Evolutionary conservation across 805 yeast genomes (phyloP).

Genomic region (Candida schatavii): DNA sequence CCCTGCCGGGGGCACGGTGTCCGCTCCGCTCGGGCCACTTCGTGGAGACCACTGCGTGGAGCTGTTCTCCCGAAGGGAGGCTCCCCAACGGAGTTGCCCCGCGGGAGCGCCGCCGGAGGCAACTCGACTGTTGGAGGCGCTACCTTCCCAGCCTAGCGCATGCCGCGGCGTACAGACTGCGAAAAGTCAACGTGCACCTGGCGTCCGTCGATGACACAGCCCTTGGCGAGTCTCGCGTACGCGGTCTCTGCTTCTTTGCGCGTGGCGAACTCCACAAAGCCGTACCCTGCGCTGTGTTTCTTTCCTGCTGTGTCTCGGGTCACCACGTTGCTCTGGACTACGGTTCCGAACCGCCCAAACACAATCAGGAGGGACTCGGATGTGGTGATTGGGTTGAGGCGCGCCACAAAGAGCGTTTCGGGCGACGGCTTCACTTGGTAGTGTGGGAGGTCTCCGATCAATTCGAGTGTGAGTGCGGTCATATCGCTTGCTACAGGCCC

Average conservation of each 20-base stretch:
- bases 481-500: constrained; percentile 34
- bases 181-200: constrained; percentile 67
- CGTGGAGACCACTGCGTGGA: no score
- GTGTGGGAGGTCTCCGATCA: constrained; percentile 60
- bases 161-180: constrained; percentile 42
- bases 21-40: no score
- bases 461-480: constrained; percentile 58
- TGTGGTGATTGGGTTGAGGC: constrained; percentile 59
- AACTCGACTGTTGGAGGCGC: no score
- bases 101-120: no score
- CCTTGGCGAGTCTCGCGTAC: constrained; percentile 55
- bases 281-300: constrained; percentile 52
- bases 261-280: constrained; percentile 55
- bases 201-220: constrained; percentile 59
- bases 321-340: constrained; percentile 40
- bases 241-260: constrained; percentile 58
- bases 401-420: constrained; percentile 59
- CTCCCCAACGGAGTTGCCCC: no score
- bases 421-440: constrained; percentile 62
- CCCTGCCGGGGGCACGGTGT: no score
- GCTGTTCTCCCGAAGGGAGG: no score
- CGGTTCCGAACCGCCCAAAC: constrained; percentile 60
- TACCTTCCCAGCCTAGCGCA: no score
- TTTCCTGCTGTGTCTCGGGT: constrained; percentile 47
- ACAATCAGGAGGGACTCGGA: constrained; percentile 53